These are phyloP conservation scores for Phytopythium helicoides DNA, from an alignment of 352 stramenopile species.

Conservation along the genomic window DNA sequence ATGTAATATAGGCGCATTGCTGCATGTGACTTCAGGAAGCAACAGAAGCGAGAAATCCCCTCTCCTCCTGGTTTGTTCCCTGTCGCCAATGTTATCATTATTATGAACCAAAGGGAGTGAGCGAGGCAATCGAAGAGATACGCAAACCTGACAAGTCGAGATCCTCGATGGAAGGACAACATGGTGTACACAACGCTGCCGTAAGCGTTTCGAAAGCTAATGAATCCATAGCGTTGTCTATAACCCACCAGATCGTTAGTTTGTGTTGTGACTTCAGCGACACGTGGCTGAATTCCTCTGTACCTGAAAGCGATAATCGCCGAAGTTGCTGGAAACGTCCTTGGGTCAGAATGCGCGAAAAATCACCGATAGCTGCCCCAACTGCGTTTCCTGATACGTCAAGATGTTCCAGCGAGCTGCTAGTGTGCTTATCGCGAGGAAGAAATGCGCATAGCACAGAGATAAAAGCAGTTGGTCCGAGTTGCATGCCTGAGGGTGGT, in stretches of 20 bases:
- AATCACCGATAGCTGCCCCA: constrained; percentile 20
- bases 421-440: neutral
- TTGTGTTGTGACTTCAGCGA: too few relatives aligned
- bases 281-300: neutral
- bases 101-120: too few relatives aligned
- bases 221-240: constrained; percentile 34
- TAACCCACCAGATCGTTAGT: too few relatives aligned
- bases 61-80: constrained; percentile 43
- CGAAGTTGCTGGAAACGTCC: constrained; percentile 15
- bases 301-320: constrained; percentile 26
- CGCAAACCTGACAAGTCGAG: constrained; percentile 39
- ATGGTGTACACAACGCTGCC: constrained; percentile 14
- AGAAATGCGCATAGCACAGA: constrained; percentile 16
- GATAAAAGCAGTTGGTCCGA: constrained; percentile 23
- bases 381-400: constrained; percentile 36
- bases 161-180: constrained; percentile 22
- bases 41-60: constrained; percentile 37
- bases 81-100: constrained; percentile 5
- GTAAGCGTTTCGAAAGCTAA: constrained; percentile 35
- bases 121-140: neutral
- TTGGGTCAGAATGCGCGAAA: constrained; percentile 14
- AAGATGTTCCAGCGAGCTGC: constrained; percentile 15
- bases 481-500: constrained; percentile 32
- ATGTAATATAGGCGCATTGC: constrained; percentile 29
- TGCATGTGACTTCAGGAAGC: constrained; percentile 32